A percentile compares a stretch with the other conserved stretches of the same genome.
Conservation (phyloP, 108 stramenopile species). For the Skeletonema menzelii region DNA sequence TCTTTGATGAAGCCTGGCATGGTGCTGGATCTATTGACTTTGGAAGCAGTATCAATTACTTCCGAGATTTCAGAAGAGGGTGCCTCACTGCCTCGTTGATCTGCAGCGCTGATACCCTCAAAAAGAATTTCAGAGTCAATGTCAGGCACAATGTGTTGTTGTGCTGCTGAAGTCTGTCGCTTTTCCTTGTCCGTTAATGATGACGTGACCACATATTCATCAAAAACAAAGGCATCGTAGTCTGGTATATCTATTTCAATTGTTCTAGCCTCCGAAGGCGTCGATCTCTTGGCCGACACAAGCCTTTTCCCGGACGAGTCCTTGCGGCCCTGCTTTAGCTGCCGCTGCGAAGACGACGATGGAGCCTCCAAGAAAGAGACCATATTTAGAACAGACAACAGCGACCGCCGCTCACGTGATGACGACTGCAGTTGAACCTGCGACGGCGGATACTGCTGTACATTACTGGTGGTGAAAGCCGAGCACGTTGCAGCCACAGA, state of each 20-base stretch:
- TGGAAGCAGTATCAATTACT: not conserved
- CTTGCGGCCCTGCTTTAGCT: not conserved
- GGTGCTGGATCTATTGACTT: slow-evolving; percentile 57
- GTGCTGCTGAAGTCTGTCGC: not conserved
- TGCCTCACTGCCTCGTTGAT: not conserved
- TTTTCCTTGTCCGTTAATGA: not conserved
- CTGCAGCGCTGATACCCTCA: slow-evolving; percentile 10
- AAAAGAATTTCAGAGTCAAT: slow-evolving; percentile 22
- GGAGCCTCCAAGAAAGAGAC: slow-evolving; percentile 17
- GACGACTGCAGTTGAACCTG: not conserved
- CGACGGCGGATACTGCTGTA: not conserved
- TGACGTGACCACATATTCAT: not conserved
- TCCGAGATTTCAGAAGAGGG: not conserved
- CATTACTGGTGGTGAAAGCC: not conserved
- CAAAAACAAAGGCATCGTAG: not conserved
- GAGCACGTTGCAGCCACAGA: slow-evolving; percentile 1
- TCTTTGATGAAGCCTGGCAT: slow-evolving; percentile 74
- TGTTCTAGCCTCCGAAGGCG: not conserved
- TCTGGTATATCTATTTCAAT: slow-evolving; percentile 12
- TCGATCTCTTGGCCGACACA: not conserved
- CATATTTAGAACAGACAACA: slow-evolving; percentile 8
- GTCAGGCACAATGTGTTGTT: not conserved
- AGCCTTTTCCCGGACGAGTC: not conserved
- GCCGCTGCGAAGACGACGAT: not conserved
- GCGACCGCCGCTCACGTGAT: not conserved